phyloP scores from a whole-genome alignment of 2,329 filamentous ascomycete genomes.

The Sarocladium brachiariae region DNA sequence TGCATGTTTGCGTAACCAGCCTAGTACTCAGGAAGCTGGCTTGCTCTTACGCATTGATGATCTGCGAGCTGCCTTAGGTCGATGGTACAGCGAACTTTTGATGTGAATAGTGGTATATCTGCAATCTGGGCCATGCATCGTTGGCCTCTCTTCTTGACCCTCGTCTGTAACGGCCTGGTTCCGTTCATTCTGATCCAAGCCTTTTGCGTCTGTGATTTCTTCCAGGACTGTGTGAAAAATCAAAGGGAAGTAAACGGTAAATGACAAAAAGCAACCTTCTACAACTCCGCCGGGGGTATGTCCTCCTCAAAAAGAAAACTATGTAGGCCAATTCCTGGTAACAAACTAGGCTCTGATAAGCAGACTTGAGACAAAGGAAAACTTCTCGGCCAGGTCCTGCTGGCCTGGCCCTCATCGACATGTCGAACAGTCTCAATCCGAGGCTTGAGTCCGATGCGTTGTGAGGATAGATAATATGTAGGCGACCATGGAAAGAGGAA shows the following conservation, averaged over 20 bases:
- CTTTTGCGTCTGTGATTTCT: no score
- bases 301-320: constrained; percentile 3
- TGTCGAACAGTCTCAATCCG: no score
- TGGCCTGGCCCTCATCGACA: neutral
- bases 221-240: neutral
- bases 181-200: neutral
- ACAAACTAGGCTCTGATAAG: neutral
- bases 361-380: neutral
- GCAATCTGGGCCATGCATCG: neutral
- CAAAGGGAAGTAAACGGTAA: neutral
- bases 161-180: neutral
- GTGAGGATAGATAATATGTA: no score
- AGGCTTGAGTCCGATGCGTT: no score
- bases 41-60: neutral
- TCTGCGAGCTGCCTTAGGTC: neutral
- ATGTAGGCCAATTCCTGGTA: neutral
- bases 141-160: neutral
- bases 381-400: neutral
- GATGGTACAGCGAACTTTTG: neutral
- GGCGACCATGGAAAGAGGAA: no score
- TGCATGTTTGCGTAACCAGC: no score
- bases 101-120: neutral
- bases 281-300: constrained; percentile 2
- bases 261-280: neutral
- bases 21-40: no score